Conservation (phyloP, 768 basidiomycete genomes). For the Russula sp. region DNA sequence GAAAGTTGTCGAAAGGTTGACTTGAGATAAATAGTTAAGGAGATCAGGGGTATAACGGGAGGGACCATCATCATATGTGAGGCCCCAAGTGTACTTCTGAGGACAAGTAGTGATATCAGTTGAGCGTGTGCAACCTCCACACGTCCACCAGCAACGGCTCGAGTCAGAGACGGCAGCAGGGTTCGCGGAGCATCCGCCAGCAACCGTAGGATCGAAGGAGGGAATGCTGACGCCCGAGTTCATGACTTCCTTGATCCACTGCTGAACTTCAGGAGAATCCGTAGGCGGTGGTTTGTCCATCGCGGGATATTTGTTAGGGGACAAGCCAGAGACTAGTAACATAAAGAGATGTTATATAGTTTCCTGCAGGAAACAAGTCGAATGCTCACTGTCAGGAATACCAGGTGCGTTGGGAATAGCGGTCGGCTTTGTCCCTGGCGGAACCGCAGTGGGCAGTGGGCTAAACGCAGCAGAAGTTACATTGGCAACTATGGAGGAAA, state of each 20-base stretch:
- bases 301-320: slow-evolving; percentile 47
- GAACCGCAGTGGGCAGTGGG: slow-evolving; percentile 41
- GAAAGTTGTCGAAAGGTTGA: slow-evolving; percentile 74
- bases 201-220: slow-evolving; percentile 39
- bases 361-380: neutral
- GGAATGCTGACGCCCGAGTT: slow-evolving; percentile 57
- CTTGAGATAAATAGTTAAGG: slow-evolving; percentile 57
- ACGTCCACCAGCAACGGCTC: slow-evolving; percentile 75
- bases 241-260: slow-evolving; percentile 63
- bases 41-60: slow-evolving; percentile 70
- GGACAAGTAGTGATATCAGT: slow-evolving; percentile 76
- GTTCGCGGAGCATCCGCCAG: slow-evolving; percentile 52
- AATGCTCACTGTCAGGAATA: slow-evolving; percentile 31
- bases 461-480: slow-evolving; percentile 40
- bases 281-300: slow-evolving; percentile 57
- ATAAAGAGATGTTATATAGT: neutral
- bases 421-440: slow-evolving; percentile 44
- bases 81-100: slow-evolving; percentile 50
- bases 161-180: slow-evolving; percentile 42
- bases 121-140: slow-evolving; percentile 59
- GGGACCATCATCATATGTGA: slow-evolving; percentile 76
- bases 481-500: slow-evolving; percentile 43
- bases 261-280: slow-evolving; percentile 56
- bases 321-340: slow-evolving; percentile 8
- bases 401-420: slow-evolving; percentile 30